Evolutionary conservation across 2,329 filamentous ascomycete genomes (phyloP).

Genomic region (Triangularia verruculosa): DNA sequence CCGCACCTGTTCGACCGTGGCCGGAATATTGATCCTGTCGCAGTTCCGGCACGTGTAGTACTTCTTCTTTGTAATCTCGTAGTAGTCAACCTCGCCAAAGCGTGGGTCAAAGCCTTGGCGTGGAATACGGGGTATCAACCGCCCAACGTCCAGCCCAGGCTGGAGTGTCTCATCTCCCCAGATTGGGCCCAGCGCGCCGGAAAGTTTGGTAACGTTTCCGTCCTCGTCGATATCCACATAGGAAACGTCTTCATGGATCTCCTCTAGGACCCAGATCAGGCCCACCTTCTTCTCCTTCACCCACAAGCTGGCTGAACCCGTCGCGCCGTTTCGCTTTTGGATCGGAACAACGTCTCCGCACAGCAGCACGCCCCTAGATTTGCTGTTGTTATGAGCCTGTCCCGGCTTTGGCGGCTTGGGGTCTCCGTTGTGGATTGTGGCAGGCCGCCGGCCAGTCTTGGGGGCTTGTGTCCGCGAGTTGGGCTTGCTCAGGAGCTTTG

Average conservation of each 20-base stretch:
- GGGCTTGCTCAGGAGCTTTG: conserved; percentile 82
- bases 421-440: conserved; percentile 60
- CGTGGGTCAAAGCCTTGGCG: conserved; percentile 68
- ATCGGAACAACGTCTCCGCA: conserved; percentile 99
- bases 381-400: conserved; percentile 61
- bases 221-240: conserved; percentile 73
- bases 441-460: conserved; percentile 59
- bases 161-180: conserved; percentile 72
- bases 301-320: conserved; percentile 92
- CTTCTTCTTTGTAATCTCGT: conserved; percentile 65
- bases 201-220: conserved; percentile 65
- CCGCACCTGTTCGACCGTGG: conserved; percentile 71
- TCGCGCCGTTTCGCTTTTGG: conserved; percentile 83
- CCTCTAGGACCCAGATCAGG: conserved; percentile 95
- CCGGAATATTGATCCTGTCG: conserved; percentile 76
- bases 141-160: conserved; percentile 70
- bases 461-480: conserved; percentile 55
- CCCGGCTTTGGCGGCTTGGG: conserved; percentile 54
- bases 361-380: conserved; percentile 71
- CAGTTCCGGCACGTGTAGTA: conserved; percentile 84
- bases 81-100: conserved; percentile 73
- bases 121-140: conserved; percentile 78
- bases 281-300: conserved; percentile 95
- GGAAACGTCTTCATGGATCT: conserved; percentile 92
- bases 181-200: conserved; percentile 77